Conservation (phyloP, 768 basidiomycete genomes). For the Dioszegia crocea region DNA sequence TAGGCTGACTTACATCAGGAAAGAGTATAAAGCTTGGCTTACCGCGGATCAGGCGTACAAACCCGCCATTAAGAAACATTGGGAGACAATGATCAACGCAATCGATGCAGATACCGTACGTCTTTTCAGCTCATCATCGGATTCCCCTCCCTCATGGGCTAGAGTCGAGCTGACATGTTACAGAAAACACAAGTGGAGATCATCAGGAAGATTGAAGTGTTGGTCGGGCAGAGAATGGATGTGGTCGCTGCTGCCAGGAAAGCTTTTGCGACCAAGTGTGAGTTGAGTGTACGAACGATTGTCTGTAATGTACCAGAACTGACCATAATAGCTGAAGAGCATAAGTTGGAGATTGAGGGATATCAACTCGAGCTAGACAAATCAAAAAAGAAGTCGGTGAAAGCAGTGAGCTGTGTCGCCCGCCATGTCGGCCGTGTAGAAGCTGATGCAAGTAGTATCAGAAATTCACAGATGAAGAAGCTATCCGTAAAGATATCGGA, state of each 20-base stretch:
- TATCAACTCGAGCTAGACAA: slow-evolving; percentile 1
- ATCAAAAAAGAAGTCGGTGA: slow-evolving; percentile 3
- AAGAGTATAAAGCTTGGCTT: background rate
- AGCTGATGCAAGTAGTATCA: slow-evolving; percentile 4
- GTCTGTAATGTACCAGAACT: too few relatives aligned
- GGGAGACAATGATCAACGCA: background rate
- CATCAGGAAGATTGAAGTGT: background rate
- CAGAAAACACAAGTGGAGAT: background rate
- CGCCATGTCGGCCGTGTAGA: too few relatives aligned
- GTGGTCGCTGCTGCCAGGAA: background rate
- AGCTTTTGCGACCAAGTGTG: background rate
- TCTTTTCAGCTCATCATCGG: background rate
- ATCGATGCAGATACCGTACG: background rate
- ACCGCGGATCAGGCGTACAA: slow-evolving; percentile 1
- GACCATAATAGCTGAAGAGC: slow-evolving; percentile 3
- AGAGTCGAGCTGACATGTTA: background rate
- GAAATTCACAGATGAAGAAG: slow-evolving; percentile 14
- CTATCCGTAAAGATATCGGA: slow-evolving; percentile 12
- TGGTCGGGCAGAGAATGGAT: background rate
- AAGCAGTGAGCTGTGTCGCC: slow-evolving; percentile 15
- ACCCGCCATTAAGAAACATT: background rate
- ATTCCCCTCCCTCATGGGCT: too few relatives aligned
- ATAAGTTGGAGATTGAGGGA: slow-evolving; percentile 8
- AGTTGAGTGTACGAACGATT: background rate
- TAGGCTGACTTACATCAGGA: background rate